Evolutionary conservation across 208 protist species (phyloP), one percentile per base, ranked within the genome.

Genomic region (Leishmania braziliensis): DNA sequence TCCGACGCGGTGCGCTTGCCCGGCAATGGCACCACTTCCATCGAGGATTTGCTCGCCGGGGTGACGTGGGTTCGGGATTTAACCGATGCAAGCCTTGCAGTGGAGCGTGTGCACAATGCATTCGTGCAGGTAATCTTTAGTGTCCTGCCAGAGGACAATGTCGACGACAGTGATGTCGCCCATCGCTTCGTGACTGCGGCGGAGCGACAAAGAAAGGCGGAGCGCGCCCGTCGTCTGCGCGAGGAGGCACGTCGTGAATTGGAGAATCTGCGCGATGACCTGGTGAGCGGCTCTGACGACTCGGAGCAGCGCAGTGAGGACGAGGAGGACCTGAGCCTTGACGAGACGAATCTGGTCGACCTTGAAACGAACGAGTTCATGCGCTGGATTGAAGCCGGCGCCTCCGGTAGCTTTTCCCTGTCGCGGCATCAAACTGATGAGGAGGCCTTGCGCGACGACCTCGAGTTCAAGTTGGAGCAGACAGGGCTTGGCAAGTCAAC

Each of bases 41-140:
- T 95, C 39, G 90, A 95, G 66, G 86, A 93, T 46, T 70, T 95
- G 26, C 86, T 95, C 18, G 83, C 91, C 3, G 84, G 84, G 0
- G 80, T 90, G 0, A 83, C 88, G 78, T 97, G 93, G 92, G 92
- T 95, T 43, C 81, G 62, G 39, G 87, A 73, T 65, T 75, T 97
- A 43, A 94, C 89, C 0, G 93, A 97, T 80, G 90, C 93, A 54
- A 83, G 87, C 14, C 84, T 95, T 20, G 85, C 82, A 43, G 81
- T 92, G 12, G 89, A 93, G 29, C 84, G 86, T 29, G 87, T 97
- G 71, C 90, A 97, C 80, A 84, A 88, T 29, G 91, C 90, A 29
- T 97, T 97, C 63, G 84, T 88, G 26, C 78, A 92, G 33, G 88
- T 95, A 29, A 91, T 97, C 62, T 95, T 97, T 60, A 89, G 84